Conservation (phyloP, 2,329 filamentous ascomycete genomes). For the Cercospora sojina region DNA sequence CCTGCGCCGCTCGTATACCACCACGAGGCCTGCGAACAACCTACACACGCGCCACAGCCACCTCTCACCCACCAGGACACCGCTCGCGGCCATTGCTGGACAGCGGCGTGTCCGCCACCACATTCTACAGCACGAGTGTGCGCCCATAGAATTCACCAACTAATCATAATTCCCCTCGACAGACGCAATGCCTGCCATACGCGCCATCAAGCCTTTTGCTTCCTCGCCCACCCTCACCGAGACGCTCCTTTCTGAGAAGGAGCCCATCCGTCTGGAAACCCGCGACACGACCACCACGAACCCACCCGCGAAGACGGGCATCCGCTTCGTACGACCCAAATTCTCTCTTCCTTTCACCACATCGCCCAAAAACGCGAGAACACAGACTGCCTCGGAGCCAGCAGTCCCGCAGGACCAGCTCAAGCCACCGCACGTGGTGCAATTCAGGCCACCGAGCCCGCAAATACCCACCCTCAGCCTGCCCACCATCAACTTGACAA, state of each 20-base stretch:
- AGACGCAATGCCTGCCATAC: conserved; percentile 60
- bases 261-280: conserved; percentile 38
- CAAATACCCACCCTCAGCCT: conserved; percentile 74
- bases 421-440: conserved; percentile 47
- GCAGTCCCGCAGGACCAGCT: conserved; percentile 25
- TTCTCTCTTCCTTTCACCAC: conserved; percentile 36
- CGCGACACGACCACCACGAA: conserved; percentile 21
- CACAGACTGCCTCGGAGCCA: conserved; percentile 38
- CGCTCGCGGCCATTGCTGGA: conserved; percentile 3
- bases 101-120: conserved; percentile 12
- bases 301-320: conserved; percentile 8
- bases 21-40: neutral
- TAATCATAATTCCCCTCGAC: conserved; percentile 34
- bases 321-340: conserved; percentile 30
- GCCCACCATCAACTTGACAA: conserved; percentile 88
- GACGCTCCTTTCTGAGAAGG: conserved; percentile 55
- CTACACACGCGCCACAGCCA: neutral
- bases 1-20: neutral
- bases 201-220: conserved; percentile 59
- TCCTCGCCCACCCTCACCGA: conserved; percentile 52
- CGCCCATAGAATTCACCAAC: conserved; percentile 21
- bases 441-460: conserved; percentile 63
- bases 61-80: conserved; percentile 4
- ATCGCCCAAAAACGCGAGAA: conserved; percentile 31
- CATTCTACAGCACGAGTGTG: conserved; percentile 15